phyloP scores from a whole-genome alignment of 1,284 basidiomycete genomes.

The Fistulinella staudtii region DNA sequence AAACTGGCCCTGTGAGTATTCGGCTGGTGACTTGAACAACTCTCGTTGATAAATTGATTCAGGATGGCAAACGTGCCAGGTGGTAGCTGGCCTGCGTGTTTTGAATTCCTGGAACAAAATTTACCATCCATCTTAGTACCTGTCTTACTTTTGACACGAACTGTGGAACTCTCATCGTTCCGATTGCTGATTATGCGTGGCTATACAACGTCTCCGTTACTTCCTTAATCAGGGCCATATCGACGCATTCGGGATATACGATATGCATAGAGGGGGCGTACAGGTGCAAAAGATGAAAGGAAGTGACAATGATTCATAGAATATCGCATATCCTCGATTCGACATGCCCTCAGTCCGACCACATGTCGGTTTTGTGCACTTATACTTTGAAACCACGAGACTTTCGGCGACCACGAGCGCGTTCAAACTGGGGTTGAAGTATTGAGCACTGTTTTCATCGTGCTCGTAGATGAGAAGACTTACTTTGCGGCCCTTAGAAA shows the following conservation, averaged over 20 bases:
- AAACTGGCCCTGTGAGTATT: slow-evolving; percentile 16
- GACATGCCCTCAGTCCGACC: slow-evolving; percentile 17
- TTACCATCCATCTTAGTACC: too few species aligned
- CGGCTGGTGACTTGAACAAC: background rate
- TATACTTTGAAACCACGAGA: slow-evolving; percentile 89
- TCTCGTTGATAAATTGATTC: background rate
- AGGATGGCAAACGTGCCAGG: slow-evolving; percentile 24
- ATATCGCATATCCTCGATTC: slow-evolving; percentile 26
- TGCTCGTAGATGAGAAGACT: slow-evolving; percentile 1
- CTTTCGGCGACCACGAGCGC: slow-evolving; percentile 91
- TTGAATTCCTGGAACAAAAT: too few species aligned
- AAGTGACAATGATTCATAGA: slow-evolving; percentile 17
- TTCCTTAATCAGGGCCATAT: too few species aligned
- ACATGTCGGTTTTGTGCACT: slow-evolving; percentile 30
- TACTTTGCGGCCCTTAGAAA: slow-evolving; percentile 94
- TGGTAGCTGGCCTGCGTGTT: slow-evolving; percentile 2
- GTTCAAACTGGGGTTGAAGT: slow-evolving; percentile 63
- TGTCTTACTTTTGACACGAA: background rate
- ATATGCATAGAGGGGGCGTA: slow-evolving; percentile 27
- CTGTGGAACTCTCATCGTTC: background rate
- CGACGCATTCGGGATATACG: slow-evolving; percentile 15
- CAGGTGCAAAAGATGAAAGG: slow-evolving; percentile 16
- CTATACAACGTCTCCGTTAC: too few species aligned
- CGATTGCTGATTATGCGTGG: background rate
- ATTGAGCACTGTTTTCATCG: slow-evolving; percentile 7